Percentiles rank a stretch among this genome's conserved stretches.
Evolutionary conservation across 345 rosid species (phyloP).

Genomic region (Dipteronia dyeriana): DNA sequence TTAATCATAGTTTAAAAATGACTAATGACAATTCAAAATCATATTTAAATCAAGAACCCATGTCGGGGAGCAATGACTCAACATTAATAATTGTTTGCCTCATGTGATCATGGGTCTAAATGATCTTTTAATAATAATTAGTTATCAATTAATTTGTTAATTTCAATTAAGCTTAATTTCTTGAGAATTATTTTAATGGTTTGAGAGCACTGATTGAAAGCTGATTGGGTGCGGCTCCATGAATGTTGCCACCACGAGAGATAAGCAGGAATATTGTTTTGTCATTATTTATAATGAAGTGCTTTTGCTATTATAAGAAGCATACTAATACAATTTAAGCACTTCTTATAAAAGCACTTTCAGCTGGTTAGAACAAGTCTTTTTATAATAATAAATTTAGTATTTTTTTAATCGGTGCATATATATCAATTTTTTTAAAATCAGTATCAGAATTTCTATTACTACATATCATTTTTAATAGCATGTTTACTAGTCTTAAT

Average conservation of each 20-base stretch:
- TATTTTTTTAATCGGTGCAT: too few relatives aligned
- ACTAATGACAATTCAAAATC: background rate
- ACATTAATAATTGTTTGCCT: background rate
- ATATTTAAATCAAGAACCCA: background rate
- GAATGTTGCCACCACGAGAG: background rate
- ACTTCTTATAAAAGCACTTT: background rate
- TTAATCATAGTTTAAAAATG: background rate
- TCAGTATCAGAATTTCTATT: too few relatives aligned
- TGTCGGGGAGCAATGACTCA: constrained; percentile 18
- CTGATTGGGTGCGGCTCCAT: background rate
- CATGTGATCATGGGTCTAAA: background rate
- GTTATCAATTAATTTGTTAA: background rate
- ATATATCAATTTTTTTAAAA: too few relatives aligned
- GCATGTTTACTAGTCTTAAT: too few relatives aligned
- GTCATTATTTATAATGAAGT: background rate
- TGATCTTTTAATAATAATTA: background rate
- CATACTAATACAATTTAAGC: background rate
- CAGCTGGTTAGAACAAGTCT: background rate
- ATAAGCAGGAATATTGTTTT: background rate
- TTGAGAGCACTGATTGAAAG: background rate
- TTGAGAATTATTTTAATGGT: background rate
- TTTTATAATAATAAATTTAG: background rate
- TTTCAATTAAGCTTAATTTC: constrained; percentile 7
- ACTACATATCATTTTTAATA: too few relatives aligned
- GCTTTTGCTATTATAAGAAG: background rate